Percentiles rank a stretch among this genome's conserved stretches.
phyloP scores from a whole-genome alignment of 306 rosid genomes.

The Sicyos baderoa region DNA sequence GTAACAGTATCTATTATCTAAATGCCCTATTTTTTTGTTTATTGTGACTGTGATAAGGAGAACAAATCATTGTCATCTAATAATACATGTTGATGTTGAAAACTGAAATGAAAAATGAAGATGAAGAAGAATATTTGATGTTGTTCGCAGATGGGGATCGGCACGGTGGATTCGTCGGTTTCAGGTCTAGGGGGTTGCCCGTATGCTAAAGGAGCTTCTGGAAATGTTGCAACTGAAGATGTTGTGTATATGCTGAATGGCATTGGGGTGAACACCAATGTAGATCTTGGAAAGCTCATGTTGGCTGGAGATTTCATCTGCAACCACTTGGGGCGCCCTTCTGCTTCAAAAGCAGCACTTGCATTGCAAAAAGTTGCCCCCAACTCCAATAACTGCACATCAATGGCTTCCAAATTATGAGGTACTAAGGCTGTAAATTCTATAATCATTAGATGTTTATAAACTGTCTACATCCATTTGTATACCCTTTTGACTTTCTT shows the following conservation, averaged over 20 bases:
- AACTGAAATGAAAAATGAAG: background rate
- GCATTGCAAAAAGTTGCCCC: slow-evolving; percentile 57
- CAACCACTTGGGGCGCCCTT: slow-evolving; percentile 62
- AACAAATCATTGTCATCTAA: background rate
- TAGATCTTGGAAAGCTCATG: slow-evolving; percentile 63
- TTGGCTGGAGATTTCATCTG: slow-evolving; percentile 76
- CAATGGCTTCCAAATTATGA: slow-evolving; percentile 57
- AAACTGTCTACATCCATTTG: background rate
- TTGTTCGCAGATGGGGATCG: slow-evolving; percentile 49
- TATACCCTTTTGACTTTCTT: background rate
- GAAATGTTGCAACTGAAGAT: slow-evolving; percentile 91
- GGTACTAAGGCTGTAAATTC: slow-evolving; percentile 17
- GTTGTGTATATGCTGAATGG: slow-evolving; percentile 86
- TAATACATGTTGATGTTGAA: background rate
- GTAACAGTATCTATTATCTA: background rate
- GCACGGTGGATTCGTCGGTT: slow-evolving; percentile 74
- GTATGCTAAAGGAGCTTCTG: slow-evolving; percentile 87
- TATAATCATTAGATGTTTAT: background rate
- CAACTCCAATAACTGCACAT: slow-evolving; percentile 46
- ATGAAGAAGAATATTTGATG: slow-evolving; percentile 10
- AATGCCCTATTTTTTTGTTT: background rate
- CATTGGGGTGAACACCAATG: slow-evolving; percentile 60
- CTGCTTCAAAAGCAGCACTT: slow-evolving; percentile 67
- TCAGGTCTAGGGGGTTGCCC: slow-evolving; percentile 98
- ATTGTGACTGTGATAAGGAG: background rate